Evolutionary conservation across 257 asterid species (phyloP).

Genomic region (Lycium barbarum): DNA sequence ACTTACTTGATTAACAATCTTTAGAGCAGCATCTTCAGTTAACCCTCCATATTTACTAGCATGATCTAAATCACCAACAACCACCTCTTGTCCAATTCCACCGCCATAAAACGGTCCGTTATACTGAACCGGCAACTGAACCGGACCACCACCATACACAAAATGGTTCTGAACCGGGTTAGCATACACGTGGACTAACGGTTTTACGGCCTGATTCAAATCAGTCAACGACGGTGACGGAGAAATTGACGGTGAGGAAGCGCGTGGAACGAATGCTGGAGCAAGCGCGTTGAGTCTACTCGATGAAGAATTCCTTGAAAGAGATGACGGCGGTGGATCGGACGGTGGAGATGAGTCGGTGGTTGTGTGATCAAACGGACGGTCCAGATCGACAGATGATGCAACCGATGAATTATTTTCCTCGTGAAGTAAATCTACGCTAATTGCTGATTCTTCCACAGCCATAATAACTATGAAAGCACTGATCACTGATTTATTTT

Average conservation of each 20-base stretch:
- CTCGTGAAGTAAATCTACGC: neutral
- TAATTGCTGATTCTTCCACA: neutral
- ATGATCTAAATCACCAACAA: conserved; percentile 27
- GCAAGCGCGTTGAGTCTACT: conserved; percentile 76
- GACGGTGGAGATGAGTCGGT: neutral
- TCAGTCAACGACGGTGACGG: neutral
- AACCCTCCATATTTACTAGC: conserved; percentile 46
- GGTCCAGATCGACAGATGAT: neutral
- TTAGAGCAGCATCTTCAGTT: conserved; percentile 56
- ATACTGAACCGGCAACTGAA: conserved; percentile 23
- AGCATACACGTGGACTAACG: neutral
- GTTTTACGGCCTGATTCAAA: neutral
- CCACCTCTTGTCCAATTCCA: conserved; percentile 42
- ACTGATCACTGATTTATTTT: no score
- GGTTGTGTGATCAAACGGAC: neutral
- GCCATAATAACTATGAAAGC: neutral
- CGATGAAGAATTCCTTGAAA: neutral
- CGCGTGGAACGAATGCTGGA: conserved; percentile 79
- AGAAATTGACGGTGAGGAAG: conserved; percentile 11
- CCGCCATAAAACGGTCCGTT: neutral
- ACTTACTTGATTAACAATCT: conserved; percentile 71
- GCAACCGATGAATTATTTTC: neutral
- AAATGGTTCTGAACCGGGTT: conserved; percentile 23
- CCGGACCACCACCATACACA: conserved; percentile 16
- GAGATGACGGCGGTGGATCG: neutral